phyloP scores from a whole-genome alignment of 225 moss, liverwort and hornwort species.

The Pleurozium schreberi region DNA sequence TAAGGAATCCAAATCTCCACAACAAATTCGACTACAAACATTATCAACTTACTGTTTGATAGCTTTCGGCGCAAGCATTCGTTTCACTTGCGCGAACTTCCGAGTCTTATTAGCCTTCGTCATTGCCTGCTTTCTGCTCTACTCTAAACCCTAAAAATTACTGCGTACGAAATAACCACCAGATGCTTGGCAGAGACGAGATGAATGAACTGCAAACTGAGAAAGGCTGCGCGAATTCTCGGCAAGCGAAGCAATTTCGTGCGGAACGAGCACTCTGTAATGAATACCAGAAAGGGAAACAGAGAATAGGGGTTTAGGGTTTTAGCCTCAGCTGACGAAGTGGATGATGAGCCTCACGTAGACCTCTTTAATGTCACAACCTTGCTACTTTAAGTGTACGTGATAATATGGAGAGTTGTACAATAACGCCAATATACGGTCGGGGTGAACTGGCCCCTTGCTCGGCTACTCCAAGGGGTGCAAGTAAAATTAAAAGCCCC shows the following conservation, averaged over 20 bases:
- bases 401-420: not conserved
- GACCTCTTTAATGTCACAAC: not conserved
- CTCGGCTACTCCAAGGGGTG: too few species aligned
- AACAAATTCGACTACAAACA: not conserved
- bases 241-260: not conserved
- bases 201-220: not conserved
- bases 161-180: not conserved
- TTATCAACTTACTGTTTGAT: constrained; percentile 47
- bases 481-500: too few species aligned
- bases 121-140: constrained; percentile 26
- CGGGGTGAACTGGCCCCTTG: too few species aligned
- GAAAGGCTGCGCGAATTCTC: not conserved
- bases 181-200: not conserved
- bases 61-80: constrained; percentile 79
- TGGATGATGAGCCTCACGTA: not conserved
- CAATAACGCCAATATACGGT: not conserved
- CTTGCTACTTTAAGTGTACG: not conserved
- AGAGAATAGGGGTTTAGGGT: not conserved
- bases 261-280: not conserved
- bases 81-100: constrained; percentile 87
- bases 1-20: not conserved
- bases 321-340: not conserved
- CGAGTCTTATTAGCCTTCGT: constrained; percentile 75
- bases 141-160: not conserved
- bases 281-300: not conserved